phyloP scores from a whole-genome alignment of 2,329 filamentous ascomycete genomes.

The Colletotrichum musicola region DNA sequence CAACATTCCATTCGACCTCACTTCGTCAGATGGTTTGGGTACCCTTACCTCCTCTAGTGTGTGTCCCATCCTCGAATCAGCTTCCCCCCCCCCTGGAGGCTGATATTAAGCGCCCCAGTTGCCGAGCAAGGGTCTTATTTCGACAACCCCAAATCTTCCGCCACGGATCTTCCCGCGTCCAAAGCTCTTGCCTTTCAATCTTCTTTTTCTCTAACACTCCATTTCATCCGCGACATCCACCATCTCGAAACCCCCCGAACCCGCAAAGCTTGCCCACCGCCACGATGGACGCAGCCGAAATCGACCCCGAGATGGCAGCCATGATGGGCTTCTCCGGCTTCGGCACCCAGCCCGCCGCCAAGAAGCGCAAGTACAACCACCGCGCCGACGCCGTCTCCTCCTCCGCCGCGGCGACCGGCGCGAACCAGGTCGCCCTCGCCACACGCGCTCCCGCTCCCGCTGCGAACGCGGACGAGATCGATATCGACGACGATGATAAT shows the following conservation, averaged over 20 bases:
- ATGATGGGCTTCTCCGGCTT: slow-evolving; percentile 82
- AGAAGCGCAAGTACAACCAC: slow-evolving; percentile 77
- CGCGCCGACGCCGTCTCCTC: slow-evolving; percentile 63
- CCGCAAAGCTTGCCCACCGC: background rate
- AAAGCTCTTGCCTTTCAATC: slow-evolving; percentile 18
- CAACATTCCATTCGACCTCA: background rate
- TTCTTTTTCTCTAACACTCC: background rate
- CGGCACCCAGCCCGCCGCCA: slow-evolving; percentile 66
- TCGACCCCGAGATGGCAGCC: slow-evolving; percentile 65
- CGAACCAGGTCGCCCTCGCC: slow-evolving; percentile 55
- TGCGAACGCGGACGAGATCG: slow-evolving; percentile 60
- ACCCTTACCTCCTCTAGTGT: too few relatives aligned
- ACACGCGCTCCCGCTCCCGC: slow-evolving; percentile 35
- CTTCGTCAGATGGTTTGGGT: background rate
- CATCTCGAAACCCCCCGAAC: background rate
- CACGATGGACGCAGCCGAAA: slow-evolving; percentile 37
- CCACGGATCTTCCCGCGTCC: slow-evolving; percentile 26
- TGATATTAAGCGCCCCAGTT: slow-evolving; percentile 29
- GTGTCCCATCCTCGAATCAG: background rate
- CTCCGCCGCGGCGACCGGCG: slow-evolving; percentile 47
- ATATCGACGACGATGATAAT: slow-evolving; percentile 62
- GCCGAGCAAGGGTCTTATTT: slow-evolving; percentile 35
- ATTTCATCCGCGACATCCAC: background rate
- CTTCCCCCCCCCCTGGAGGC: slow-evolving; percentile 25
- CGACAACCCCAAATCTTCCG: background rate